Percentiles rank a stretch among this genome's conserved stretches.
phyloP scores from a whole-genome alignment of 2,329 filamentous ascomycete species.

The Colletotrichum euphorbiae region DNA sequence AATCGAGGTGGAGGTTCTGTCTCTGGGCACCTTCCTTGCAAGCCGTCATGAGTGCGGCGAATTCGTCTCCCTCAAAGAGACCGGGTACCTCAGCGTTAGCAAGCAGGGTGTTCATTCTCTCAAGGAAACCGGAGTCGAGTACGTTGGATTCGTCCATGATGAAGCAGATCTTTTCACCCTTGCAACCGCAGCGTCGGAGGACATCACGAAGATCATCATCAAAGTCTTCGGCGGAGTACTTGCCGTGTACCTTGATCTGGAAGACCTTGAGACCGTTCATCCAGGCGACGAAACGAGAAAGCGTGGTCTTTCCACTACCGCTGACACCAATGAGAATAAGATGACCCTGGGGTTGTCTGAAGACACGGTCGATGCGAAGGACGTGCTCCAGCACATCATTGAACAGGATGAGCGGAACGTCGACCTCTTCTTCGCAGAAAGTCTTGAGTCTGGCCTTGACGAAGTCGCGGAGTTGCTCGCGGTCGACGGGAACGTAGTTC shows the following conservation, averaged over 20 bases:
- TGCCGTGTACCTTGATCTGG: slow-evolving; percentile 99
- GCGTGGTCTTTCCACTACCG: slow-evolving; percentile 96
- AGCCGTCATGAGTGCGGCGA: slow-evolving; percentile 97
- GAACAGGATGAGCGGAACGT: slow-evolving; percentile 98
- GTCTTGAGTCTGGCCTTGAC: slow-evolving; percentile 97
- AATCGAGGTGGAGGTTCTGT: slow-evolving; percentile 94
- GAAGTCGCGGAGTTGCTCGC: slow-evolving; percentile 94
- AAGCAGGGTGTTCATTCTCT: slow-evolving; percentile 98
- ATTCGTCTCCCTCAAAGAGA: slow-evolving; percentile 98
- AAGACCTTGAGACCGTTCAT: slow-evolving; percentile 99
- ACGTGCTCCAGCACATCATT: slow-evolving; percentile 99
- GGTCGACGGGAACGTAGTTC: slow-evolving; percentile 96
- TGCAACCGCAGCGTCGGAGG: slow-evolving; percentile 91
- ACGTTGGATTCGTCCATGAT: slow-evolving; percentile 99
- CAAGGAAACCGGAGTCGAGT: slow-evolving; percentile 96
- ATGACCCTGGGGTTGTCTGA: slow-evolving; percentile 97
- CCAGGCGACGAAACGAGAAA: slow-evolving; percentile 98
- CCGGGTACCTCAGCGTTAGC: slow-evolving; percentile 99
- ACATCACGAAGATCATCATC: slow-evolving; percentile 97
- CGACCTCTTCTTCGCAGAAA: slow-evolving; percentile 99
- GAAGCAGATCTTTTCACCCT: slow-evolving; percentile 99
- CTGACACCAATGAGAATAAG: slow-evolving; percentile 98
- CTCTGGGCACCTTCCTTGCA: slow-evolving; percentile 98
- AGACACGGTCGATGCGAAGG: slow-evolving; percentile 96
- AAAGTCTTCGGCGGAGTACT: slow-evolving; percentile 98